Base-by-base conservation (phyloP, 2,329 filamentous ascomycete genomes). In the Neonectria punicea region DNA sequence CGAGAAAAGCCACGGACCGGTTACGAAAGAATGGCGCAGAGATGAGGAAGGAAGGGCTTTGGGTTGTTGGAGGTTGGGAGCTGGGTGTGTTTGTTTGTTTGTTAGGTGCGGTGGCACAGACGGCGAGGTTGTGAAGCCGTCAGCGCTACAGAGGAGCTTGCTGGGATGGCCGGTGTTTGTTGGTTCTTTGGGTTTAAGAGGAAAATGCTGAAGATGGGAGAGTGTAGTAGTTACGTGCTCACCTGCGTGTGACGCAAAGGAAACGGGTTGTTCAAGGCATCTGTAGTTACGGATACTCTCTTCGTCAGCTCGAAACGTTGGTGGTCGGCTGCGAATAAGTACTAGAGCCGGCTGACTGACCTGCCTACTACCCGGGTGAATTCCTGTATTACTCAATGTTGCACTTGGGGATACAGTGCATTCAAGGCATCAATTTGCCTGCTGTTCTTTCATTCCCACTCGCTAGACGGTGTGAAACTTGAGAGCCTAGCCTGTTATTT, bases 31-130 rank as follows among this genome's bases (percentile, higher is more conserved):
- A 30, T 10, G 9, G 30, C 30, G 30, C 10, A 10, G 11, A 34
- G 13, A 11, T 34, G 32, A 34, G 4, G 11, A 43, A 39, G 13
- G 13, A 34, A 34, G 32, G 32, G 32, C 10, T 13, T 32, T 13
- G 10, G 10, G 9, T 32, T 32, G 22, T 25, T 25, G 22, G 22
- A 25, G 22, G 22, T 39, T 39, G 36, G 25, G 25, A 32, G 32
- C 47, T 28, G 6, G 25, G 47, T 50, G 25, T 18, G 13, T 5
- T 32, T 22, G 22, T 22, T 22, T 20, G 13, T 5, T 32, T 30
- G 30, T 30, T 25, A 34, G 41, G 30, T 22, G 36, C 46, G 32
- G 55, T 39, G 30, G 55, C 55, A 58, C 55, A 49, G 46, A 22
- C 34, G 46, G 20, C 25, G 8, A 47, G 10, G 46, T 50, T 32